Conservation (phyloP, 2,329 filamentous ascomycete species). For the Colletotrichum salicis region DNA sequence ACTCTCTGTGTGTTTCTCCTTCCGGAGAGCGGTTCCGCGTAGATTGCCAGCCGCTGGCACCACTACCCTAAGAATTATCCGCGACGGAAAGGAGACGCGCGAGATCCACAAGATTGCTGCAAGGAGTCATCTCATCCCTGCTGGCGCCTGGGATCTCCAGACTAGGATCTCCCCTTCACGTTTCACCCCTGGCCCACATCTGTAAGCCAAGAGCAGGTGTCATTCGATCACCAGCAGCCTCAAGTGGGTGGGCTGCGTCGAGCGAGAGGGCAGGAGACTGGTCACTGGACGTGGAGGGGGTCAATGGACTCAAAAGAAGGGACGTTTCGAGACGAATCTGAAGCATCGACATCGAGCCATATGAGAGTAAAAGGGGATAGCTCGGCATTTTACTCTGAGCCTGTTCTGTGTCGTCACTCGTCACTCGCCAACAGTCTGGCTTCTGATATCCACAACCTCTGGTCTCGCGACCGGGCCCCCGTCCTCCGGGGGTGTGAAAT, state of each 20-base stretch:
- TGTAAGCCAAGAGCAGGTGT: conserved; percentile 10
- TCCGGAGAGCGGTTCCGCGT: not conserved
- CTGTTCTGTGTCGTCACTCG: not conserved
- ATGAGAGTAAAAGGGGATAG: conserved; percentile 14
- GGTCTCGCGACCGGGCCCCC: conserved; percentile 18
- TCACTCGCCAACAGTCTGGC: conserved; percentile 4
- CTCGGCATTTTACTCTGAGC: conserved; percentile 11
- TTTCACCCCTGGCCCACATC: conserved; percentile 30
- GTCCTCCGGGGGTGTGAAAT: not conserved
- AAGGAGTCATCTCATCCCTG: conserved; percentile 24
- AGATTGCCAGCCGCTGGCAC: conserved; percentile 4
- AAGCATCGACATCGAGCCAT: conserved; percentile 33
- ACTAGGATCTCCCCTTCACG: conserved; percentile 22
- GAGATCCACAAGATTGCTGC: conserved; percentile 34
- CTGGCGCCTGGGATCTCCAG: not conserved
- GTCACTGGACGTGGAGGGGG: not conserved
- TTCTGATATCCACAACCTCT: conserved; percentile 8
- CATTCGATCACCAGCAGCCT: conserved; percentile 28
- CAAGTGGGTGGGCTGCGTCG: conserved; percentile 24
- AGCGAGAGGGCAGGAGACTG: not conserved
- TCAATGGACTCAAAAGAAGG: not conserved
- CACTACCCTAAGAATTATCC: conserved; percentile 26
- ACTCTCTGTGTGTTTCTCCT: not conserved
- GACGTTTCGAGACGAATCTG: conserved; percentile 34
- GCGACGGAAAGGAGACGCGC: conserved; percentile 31